Conservation (phyloP, 2,329 filamentous ascomycete species). For the Fusarium luffae region DNA sequence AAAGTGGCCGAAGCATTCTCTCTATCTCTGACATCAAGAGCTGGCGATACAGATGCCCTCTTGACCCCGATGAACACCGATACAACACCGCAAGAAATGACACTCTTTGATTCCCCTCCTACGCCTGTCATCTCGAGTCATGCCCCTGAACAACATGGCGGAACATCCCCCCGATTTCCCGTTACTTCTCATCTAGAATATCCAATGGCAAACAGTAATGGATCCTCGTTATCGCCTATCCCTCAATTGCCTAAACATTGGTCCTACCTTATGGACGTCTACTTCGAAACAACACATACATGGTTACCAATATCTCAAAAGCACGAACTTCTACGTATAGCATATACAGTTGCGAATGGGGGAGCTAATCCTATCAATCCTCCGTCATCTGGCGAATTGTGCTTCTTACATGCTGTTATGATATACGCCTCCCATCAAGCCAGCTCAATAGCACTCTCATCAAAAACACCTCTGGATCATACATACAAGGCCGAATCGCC, state of each 20-base stretch:
- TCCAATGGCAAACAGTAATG: accelerated
- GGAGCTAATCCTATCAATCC: neutral
- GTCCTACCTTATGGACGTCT: conserved; percentile 1
- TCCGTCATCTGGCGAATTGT: neutral
- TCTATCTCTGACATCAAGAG: neutral
- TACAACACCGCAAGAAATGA: neutral
- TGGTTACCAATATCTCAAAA: conserved; percentile 16
- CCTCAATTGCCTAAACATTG: conserved; percentile 2
- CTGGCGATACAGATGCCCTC: neutral
- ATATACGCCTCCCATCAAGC: neutral
- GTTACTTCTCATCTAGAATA: accelerated
- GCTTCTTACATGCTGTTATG: conserved; percentile 5
- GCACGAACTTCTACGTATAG: conserved; percentile 7
- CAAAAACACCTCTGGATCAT: accelerated
- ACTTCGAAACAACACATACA: conserved; percentile 10
- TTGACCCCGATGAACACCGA: conserved; percentile 2
- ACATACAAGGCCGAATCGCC: neutral
- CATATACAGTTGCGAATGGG: neutral
- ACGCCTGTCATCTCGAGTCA: too few species aligned
- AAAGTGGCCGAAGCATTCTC: neutral
- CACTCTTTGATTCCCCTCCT: neutral
- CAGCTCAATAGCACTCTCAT: accelerated
- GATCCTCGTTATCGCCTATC: accelerated
- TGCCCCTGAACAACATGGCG: too few species aligned
- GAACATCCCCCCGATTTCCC: accelerated